Conservation (phyloP, 768 basidiomycete species). For the Mycena alexandri region DNA sequence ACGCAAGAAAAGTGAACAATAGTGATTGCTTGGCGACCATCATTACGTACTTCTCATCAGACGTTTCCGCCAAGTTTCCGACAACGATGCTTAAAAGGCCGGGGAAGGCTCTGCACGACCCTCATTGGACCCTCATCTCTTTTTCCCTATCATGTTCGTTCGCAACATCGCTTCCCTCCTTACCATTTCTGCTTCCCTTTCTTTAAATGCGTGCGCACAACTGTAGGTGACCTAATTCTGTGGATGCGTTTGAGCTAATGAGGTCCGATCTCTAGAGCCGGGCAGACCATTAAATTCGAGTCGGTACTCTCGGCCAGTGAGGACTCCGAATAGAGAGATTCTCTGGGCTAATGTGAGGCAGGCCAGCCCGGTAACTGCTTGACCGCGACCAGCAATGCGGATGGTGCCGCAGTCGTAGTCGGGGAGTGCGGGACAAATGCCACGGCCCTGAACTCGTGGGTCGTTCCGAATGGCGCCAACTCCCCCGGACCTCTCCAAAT, state of each 20-base stretch:
- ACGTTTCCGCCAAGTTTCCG: too few relatives aligned
- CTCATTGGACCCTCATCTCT: too few relatives aligned
- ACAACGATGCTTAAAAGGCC: too few relatives aligned
- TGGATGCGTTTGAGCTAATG: not conserved
- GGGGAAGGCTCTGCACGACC: too few relatives aligned
- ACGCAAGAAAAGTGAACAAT: too few relatives aligned
- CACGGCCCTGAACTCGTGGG: conserved; percentile 26
- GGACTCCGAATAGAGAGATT: not conserved
- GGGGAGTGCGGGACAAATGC: conserved; percentile 8
- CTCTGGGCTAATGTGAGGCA: not conserved
- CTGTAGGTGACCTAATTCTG: conserved; percentile 1
- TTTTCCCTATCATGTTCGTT: conserved; percentile 13
- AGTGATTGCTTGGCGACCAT: too few relatives aligned
- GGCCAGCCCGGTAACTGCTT: conserved; percentile 16
- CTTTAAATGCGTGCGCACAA: conserved; percentile 22
- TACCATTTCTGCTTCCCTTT: not conserved
- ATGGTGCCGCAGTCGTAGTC: conserved; percentile 29
- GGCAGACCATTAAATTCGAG: conserved; percentile 18
- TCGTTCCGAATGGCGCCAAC: conserved; percentile 14
- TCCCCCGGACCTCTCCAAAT: conserved; percentile 19
- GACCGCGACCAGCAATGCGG: conserved; percentile 14
- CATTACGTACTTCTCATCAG: too few relatives aligned
- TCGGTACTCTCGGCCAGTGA: conserved; percentile 9
- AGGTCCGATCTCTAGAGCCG: conserved; percentile 8
- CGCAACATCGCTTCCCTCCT: conserved; percentile 20